phyloP scores from a whole-genome alignment of 352 stramenopile species.

The Pythium grandisporangium region DNA sequence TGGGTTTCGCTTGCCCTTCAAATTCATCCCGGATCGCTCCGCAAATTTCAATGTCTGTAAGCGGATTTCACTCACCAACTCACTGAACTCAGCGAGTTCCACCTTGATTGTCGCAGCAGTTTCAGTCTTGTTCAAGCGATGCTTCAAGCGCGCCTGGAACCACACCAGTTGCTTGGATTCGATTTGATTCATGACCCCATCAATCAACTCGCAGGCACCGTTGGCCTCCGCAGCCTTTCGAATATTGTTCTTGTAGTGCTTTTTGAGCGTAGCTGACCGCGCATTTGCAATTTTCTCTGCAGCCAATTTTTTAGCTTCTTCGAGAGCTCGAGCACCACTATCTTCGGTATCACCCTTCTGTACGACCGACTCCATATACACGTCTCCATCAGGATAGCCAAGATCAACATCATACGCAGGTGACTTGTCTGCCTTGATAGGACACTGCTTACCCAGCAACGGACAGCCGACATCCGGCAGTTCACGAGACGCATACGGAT shows the following conservation, averaged over 20 bases:
- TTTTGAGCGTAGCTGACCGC: constrained; percentile 69
- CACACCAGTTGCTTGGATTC: constrained; percentile 60
- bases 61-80: constrained; percentile 76
- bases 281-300: constrained; percentile 63
- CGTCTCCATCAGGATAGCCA: constrained; percentile 71
- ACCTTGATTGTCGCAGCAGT: constrained; percentile 83
- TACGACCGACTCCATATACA: constrained; percentile 67
- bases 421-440: constrained; percentile 76
- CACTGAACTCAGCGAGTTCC: constrained; percentile 72
- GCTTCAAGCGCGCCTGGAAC: constrained; percentile 72
- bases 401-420: constrained; percentile 74
- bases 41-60: constrained; percentile 69
- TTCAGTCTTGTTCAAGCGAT: constrained; percentile 58
- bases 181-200: constrained; percentile 66
- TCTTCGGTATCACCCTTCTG: constrained; percentile 66
- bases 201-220: constrained; percentile 64
- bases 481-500: constrained; percentile 81
- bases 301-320: constrained; percentile 54
- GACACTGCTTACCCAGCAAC: constrained; percentile 88
- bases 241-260: constrained; percentile 79
- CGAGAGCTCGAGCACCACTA: constrained; percentile 48
- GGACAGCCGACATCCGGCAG: constrained; percentile 76
- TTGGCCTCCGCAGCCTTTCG: constrained; percentile 75
- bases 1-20: constrained; percentile 70
- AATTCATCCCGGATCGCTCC: constrained; percentile 80